These are phyloP conservation scores for Coemansia sp. DNA, from an alignment of 192 early-diverging fungal genomes.

Conservation along the genomic window DNA sequence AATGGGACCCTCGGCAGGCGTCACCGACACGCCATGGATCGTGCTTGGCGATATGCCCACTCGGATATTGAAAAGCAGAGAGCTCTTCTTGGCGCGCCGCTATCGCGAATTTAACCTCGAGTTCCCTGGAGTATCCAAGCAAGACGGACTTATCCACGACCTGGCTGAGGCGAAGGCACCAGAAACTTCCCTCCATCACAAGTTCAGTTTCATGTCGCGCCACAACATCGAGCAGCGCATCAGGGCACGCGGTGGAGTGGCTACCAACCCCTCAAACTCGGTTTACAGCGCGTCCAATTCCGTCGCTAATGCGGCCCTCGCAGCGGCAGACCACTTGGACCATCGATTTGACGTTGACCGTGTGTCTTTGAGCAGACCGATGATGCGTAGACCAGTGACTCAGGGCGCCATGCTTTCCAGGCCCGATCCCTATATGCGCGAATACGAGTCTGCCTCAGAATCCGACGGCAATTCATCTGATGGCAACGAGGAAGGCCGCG, in stretches of 20 bases:
- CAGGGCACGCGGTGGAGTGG: conserved; percentile 19
- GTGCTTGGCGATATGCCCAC: conserved; percentile 55
- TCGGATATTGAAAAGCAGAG: conserved; percentile 54
- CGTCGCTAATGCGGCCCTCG: conserved; percentile 30
- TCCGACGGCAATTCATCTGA: conserved; percentile 30
- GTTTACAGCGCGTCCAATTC: conserved; percentile 32
- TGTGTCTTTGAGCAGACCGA: conserved; percentile 28
- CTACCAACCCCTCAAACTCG: conserved; percentile 22
- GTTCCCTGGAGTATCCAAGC: conserved; percentile 38
- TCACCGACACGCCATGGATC: conserved; percentile 57
- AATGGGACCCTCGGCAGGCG: conserved; percentile 45
- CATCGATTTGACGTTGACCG: conserved; percentile 32
- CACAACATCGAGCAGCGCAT: conserved; percentile 32
- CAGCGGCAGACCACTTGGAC: conserved; percentile 34
- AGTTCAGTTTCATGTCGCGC: not conserved
- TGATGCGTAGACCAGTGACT: not conserved
- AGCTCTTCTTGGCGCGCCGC: conserved; percentile 55
- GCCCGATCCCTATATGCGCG: conserved; percentile 15
- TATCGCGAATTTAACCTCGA: conserved; percentile 55
- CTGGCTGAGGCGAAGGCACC: not conserved
- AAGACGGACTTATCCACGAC: conserved; percentile 11
- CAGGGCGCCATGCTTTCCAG: conserved; percentile 21
- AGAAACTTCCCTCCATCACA: not conserved
- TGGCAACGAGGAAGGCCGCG: conserved; percentile 9
- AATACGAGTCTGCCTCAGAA: conserved; percentile 16